phyloP scores from a whole-genome alignment of 495 filamentous ascomycete species.

The Venustampulla echinocandica region DNA sequence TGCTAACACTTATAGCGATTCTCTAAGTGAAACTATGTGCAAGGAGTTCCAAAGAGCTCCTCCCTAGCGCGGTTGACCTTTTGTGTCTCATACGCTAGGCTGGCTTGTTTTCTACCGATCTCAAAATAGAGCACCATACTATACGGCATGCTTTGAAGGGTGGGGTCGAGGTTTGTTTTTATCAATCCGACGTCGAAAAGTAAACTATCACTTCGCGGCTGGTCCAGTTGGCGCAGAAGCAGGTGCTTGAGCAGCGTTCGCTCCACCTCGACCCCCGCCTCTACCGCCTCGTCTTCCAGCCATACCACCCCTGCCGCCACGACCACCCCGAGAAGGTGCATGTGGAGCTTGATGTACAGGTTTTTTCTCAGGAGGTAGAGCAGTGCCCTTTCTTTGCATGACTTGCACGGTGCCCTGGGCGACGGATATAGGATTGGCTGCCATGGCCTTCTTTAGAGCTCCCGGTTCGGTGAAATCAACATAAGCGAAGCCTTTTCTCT shows the following conservation, averaged over 20 bases:
- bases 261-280: slow-evolving; percentile 34
- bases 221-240: slow-evolving; percentile 14
- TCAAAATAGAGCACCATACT: too few species aligned
- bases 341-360: slow-evolving; percentile 9
- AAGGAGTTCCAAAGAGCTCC: too few species aligned
- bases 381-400: slow-evolving; percentile 62
- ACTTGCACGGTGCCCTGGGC: slow-evolving; percentile 82
- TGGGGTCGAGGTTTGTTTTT: too few species aligned
- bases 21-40: too few species aligned
- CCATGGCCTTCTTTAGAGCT: slow-evolving; percentile 65
- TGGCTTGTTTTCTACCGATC: too few species aligned
- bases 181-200: too few species aligned
- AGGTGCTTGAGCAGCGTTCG: slow-evolving; percentile 24
- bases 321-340: slow-evolving; percentile 27
- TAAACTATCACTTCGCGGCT: slow-evolving; percentile 15
- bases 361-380: slow-evolving; percentile 21
- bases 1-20: too few species aligned
- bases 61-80: too few species aligned
- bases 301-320: slow-evolving; percentile 32
- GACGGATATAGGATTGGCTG: slow-evolving; percentile 68
- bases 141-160: too few species aligned
- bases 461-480: slow-evolving; percentile 71
- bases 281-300: slow-evolving; percentile 30
- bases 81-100: too few species aligned
- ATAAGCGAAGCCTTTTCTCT: slow-evolving; percentile 87